phyloP scores from a whole-genome alignment of 139 green algal genomes.

The Tetradesmus lagerheimii region DNA sequence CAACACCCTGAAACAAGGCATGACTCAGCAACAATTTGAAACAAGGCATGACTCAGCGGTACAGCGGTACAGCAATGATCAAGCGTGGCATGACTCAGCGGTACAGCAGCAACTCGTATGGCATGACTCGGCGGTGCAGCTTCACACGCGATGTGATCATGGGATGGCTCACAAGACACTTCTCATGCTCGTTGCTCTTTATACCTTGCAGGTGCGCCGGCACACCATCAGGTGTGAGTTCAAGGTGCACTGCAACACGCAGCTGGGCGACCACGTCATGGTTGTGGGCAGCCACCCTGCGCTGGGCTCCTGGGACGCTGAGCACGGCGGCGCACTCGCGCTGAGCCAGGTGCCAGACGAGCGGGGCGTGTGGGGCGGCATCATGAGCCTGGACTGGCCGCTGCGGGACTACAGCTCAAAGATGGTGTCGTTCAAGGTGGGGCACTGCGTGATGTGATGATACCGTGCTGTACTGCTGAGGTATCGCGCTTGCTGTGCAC shows the following conservation, averaged over 20 bases:
- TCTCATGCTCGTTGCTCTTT: background rate
- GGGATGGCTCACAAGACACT: too few relatives aligned
- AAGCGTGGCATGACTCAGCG: too few relatives aligned
- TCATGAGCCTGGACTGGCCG: constrained; percentile 13
- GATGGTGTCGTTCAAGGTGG: background rate
- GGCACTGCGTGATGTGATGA: background rate
- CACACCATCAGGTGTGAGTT: constrained; percentile 18
- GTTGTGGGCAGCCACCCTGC: background rate
- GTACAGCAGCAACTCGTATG: too few relatives aligned
- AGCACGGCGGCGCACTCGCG: background rate
- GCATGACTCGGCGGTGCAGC: too few relatives aligned
- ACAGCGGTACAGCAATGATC: too few relatives aligned
- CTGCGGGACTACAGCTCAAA: constrained; percentile 7
- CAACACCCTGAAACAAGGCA: too few relatives aligned
- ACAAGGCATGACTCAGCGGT: too few relatives aligned
- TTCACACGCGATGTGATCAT: too few relatives aligned
- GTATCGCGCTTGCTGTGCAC: background rate
- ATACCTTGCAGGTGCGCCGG: background rate
- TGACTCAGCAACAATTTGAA: too few relatives aligned
- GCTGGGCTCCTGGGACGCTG: constrained; percentile 8
- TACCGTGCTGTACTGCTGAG: background rate
- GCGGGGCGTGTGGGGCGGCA: background rate
- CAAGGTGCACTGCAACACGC: background rate
- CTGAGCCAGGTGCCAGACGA: background rate
- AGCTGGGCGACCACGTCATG: background rate